These are phyloP conservation scores for Pleurotus giganteus DNA, from an alignment of 768 basidiomycete species.

Conservation along the genomic window DNA sequence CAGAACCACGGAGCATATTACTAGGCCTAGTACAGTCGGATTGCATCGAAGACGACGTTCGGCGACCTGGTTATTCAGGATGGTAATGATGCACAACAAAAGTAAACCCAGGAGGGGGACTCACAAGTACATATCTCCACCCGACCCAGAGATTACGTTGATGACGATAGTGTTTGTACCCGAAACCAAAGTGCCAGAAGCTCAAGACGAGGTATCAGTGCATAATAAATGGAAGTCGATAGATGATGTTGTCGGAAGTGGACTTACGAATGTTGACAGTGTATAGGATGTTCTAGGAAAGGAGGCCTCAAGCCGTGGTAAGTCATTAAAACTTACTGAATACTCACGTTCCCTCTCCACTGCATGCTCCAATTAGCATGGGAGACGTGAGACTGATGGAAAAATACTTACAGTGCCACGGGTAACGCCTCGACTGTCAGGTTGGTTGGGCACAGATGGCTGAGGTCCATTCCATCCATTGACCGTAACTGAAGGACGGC, in stretches of 20 bases:
- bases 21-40: conserved; percentile 26
- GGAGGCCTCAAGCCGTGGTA: background rate
- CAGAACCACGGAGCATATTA: no score
- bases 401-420: conserved; percentile 24
- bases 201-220: conserved; percentile 14
- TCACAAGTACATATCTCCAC: conserved; percentile 29
- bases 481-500: conserved; percentile 30
- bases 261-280: conserved; percentile 32
- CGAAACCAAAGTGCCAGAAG: conserved; percentile 26
- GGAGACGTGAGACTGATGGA: background rate
- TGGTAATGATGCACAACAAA: background rate
- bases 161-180: conserved; percentile 29
- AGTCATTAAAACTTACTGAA: background rate
- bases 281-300: conserved; percentile 30
- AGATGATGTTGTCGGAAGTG: background rate
- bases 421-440: conserved; percentile 30
- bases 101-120: conserved; percentile 12
- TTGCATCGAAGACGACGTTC: conserved; percentile 29
- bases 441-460: conserved; percentile 28
- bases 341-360: conserved; percentile 34
- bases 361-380: background rate
- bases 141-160: conserved; percentile 33
- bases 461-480: conserved; percentile 28
- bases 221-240: background rate
- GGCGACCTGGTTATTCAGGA: no score